Evolutionary conservation across 495 filamentous ascomycete genomes (phyloP), one percentile per base, ranked within the genome.

Genomic region (Aspergillus sparsus): DNA sequence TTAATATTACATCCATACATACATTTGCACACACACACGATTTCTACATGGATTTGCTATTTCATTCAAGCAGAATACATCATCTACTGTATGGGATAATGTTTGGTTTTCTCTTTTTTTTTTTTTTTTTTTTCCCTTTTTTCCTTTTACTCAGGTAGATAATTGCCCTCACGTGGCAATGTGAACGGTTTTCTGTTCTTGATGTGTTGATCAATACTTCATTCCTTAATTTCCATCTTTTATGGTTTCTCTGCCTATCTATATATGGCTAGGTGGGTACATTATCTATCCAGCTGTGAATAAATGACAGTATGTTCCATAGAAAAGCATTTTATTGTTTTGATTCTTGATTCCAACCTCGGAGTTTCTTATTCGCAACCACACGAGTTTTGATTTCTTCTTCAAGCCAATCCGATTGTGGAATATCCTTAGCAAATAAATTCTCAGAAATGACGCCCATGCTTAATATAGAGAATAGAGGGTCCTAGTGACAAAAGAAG

Each of bases 1-100:
- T 55, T 63, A 47, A 64, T 55, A 58, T 60, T 60, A 64, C 60
- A 27, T 27, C 21, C 21, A 57, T 55, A 56, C 49, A 51, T 62
- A 37, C 55, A 39, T 41, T 45, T 53, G 39, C 27, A 47, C 18
- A 18, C 44, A 21, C 27, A 9, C 44, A 6, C 41, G 16, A 51
- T 18, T 56, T 58, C 32, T 44, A 16, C 21, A 41, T 39, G 55
- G 51, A 53, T 58, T 52, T 55, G 56, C 61, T 45, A 32, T 27
- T 35, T 11, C 15, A 15, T 58, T 52, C 16, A 31, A 27, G 21
- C 21, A 27, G 3, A 27, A 27, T 27, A 1, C 21, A 27, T 27
- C 21, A 27, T 27, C 1, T 34, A 51, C 49, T 33, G 7, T 11
- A 34, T 51, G 12, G 44, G 34, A 44, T 46, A 45, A 53, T 47